A percentile compares a stretch with the other conserved stretches of the same genome.
These are phyloP conservation scores for Phtheirospermum japonicum DNA, from an alignment of 257 asterid species.

Conservation along the genomic window DNA sequence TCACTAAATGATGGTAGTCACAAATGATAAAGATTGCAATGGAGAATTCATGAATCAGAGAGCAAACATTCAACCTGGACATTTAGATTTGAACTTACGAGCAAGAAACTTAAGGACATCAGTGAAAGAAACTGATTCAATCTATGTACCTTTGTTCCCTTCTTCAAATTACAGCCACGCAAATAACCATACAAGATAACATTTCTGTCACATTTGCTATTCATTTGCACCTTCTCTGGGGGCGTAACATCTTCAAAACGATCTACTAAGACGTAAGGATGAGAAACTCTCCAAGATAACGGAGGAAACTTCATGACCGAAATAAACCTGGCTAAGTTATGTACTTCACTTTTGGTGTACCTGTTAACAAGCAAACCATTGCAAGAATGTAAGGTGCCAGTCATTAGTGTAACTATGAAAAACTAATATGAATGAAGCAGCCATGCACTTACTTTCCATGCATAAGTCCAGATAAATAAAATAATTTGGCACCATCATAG, in stretches of 20 bases:
- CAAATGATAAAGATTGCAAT: slow-evolving; percentile 14
- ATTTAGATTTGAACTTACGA: neutral
- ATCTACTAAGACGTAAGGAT: slow-evolving; percentile 89
- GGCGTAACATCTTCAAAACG: slow-evolving; percentile 95
- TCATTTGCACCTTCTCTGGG: slow-evolving; percentile 71
- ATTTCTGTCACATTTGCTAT: slow-evolving; percentile 84
- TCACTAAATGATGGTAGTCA: neutral
- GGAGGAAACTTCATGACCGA: slow-evolving; percentile 98
- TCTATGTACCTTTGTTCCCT: slow-evolving; percentile 71
- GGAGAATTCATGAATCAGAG: neutral
- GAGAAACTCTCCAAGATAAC: slow-evolving; percentile 88
- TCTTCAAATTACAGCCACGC: slow-evolving; percentile 95
- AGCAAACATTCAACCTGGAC: slow-evolving; percentile 12
- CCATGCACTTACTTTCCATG: slow-evolving; percentile 79
- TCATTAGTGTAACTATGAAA: slow-evolving; percentile 16
- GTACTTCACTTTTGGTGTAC: slow-evolving; percentile 89
- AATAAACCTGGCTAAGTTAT: slow-evolving; percentile 90
- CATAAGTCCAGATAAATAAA: slow-evolving; percentile 93
- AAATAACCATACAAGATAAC: slow-evolving; percentile 82
- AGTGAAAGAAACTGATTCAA: slow-evolving; percentile 3
- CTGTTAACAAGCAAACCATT: slow-evolving; percentile 37
- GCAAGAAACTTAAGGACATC: slow-evolving; percentile 8
- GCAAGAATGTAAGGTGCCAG: slow-evolving; percentile 19
- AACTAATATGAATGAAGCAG: slow-evolving; percentile 13
- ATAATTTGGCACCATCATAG: slow-evolving; percentile 93